Conservation (phyloP, 139 green algal genomes). For the Auxenochlorella pyrenoidosa region DNA sequence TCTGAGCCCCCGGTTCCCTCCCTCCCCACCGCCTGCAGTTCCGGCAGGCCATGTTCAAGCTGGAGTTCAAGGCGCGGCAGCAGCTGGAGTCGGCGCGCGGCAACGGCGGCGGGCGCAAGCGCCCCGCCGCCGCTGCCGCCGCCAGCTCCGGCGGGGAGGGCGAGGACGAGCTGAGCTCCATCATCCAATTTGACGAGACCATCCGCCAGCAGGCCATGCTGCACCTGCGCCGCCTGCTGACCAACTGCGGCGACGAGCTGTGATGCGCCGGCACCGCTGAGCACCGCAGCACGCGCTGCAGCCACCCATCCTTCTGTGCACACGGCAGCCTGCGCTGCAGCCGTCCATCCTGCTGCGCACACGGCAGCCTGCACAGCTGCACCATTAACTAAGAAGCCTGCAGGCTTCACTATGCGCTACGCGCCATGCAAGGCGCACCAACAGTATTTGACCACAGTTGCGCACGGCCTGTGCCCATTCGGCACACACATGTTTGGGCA, state of each 20-base stretch:
- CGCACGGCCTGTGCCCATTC: too few species aligned
- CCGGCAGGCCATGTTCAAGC: conserved; percentile 38
- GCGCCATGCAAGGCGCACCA: too few species aligned
- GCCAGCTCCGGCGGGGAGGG: background rate
- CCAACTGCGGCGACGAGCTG: background rate
- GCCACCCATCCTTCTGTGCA: too few species aligned
- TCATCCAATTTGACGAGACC: conserved; percentile 9
- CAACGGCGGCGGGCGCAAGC: conserved; percentile 14
- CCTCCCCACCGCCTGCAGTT: background rate
- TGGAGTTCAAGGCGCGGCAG: conserved; percentile 36
- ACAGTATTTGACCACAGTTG: too few species aligned
- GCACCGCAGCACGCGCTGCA: too few species aligned
- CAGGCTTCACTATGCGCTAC: too few species aligned
- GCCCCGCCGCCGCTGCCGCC: background rate
- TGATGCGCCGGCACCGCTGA: background rate
- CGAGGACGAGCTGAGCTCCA: background rate
- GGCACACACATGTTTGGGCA: too few species aligned
- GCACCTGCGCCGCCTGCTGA: conserved; percentile 34
- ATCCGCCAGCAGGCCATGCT: conserved; percentile 31
- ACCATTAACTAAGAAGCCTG: too few species aligned
- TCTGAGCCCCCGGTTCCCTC: too few species aligned
- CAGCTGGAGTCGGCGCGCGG: background rate
- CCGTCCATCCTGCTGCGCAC: too few species aligned
- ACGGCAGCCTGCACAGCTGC: too few species aligned
- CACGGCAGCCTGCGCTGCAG: too few species aligned